phyloP scores from a whole-genome alignment of 306 rosid genomes.

The Lathyrus oleraceus region DNA sequence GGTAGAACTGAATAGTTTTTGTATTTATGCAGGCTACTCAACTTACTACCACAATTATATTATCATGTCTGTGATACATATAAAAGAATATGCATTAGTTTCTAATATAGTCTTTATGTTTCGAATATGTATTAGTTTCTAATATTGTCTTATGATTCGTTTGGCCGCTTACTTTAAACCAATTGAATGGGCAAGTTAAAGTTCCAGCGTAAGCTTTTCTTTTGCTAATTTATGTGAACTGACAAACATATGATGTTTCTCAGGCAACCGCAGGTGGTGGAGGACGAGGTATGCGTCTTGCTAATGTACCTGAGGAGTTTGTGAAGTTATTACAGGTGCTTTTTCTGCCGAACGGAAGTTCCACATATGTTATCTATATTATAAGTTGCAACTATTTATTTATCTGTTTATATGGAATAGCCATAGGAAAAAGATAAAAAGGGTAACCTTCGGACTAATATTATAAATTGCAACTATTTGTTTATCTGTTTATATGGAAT shows the following conservation, averaged over 20 bases:
- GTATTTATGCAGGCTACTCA: neutral
- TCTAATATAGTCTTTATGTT: neutral
- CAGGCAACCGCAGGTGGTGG: conserved; percentile 99
- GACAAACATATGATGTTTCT: conserved; percentile 40
- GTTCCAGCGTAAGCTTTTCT: neutral
- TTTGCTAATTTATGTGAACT: conserved; percentile 39
- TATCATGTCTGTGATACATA: neutral
- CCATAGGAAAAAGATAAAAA: conserved; percentile 1
- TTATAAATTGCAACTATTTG: conserved; percentile 11
- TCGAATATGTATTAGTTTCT: neutral
- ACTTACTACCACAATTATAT: neutral
- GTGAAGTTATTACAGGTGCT: conserved; percentile 95
- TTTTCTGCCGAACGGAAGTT: conserved; percentile 22
- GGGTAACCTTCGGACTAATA: neutral
- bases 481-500: conserved; percentile 10
- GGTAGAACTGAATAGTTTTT: neutral
- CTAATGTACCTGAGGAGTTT: conserved; percentile 94
- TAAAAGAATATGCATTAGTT: conserved; percentile 8
- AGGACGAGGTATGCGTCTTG: conserved; percentile 99
- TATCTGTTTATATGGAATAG: conserved; percentile 1
- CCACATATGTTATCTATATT: conserved; percentile 14
- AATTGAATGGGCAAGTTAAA: neutral
- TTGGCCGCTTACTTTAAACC: neutral
- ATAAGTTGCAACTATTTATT: conserved; percentile 16
- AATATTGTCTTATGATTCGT: neutral